A percentile compares a stretch with the other conserved stretches of the same genome.
phyloP scores from a whole-genome alignment of 1,284 basidiomycete genomes.

The Xerocomus nothofagi region DNA sequence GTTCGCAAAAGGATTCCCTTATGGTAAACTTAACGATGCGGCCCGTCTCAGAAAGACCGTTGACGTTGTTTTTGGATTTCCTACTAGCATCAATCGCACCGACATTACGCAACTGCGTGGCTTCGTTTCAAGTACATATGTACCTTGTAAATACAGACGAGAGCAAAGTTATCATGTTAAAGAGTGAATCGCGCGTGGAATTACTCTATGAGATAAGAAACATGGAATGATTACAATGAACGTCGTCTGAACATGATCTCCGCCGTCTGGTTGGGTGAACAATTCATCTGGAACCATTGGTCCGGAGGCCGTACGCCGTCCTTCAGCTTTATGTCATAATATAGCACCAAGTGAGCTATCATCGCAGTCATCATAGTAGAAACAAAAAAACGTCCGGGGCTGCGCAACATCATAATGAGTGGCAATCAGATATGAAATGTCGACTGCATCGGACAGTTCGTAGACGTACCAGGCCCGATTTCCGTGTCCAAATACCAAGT shows the following conservation, averaged over 20 bases:
- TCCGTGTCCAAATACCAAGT: conserved; percentile 45
- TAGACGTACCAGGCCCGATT: conserved; percentile 42
- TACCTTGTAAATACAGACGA: conserved; percentile 8
- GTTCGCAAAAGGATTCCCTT: neutral
- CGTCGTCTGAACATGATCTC: conserved; percentile 36
- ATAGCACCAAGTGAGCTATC: conserved; percentile 38
- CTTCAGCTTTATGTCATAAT: conserved; percentile 38
- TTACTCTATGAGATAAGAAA: conserved; percentile 14
- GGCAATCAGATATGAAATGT: conserved; percentile 2
- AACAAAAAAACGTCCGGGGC: conserved; percentile 42
- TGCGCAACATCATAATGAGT: conserved; percentile 13
- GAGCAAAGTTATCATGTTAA: conserved; percentile 13
- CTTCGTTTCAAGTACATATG: conserved; percentile 8
- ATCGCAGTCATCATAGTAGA: conserved; percentile 36
- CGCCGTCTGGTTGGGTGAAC: conserved; percentile 30
- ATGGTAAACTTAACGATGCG: neutral
- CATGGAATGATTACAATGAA: conserved; percentile 9
- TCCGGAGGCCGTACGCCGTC: conserved; percentile 40
- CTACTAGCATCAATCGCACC: conserved; percentile 21
- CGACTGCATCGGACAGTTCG: neutral
- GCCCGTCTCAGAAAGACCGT: neutral
- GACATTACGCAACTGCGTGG: neutral
- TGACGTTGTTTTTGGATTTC: conserved; percentile 5
- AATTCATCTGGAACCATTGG: conserved; percentile 39
- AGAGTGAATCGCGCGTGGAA: conserved; percentile 6